phyloP scores from a whole-genome alignment of 495 filamentous ascomycete genomes.

The Antarctomyces pellizariae region DNA sequence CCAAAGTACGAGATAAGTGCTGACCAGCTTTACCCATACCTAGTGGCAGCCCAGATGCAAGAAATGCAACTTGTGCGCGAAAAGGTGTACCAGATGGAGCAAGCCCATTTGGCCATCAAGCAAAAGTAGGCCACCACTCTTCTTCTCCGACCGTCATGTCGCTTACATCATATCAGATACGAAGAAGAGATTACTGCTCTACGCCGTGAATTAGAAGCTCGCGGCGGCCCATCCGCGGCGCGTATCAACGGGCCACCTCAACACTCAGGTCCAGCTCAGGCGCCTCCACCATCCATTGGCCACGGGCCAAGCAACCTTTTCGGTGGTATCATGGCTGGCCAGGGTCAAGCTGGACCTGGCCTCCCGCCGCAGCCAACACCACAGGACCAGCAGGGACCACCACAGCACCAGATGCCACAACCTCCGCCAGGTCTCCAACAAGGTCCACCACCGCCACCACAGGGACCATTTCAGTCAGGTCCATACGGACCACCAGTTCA shows the following conservation, averaged over 20 bases:
- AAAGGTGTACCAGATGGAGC: constrained; percentile 78
- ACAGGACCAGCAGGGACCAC: constrained; percentile 26
- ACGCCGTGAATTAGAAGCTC: constrained; percentile 69
- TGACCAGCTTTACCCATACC: constrained; percentile 7
- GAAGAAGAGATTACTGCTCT: constrained; percentile 75
- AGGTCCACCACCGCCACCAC: constrained; percentile 27
- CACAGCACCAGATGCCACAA: constrained; percentile 35
- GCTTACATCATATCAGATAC: constrained; percentile 32
- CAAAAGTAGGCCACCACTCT: constrained; percentile 39
- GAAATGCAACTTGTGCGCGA: constrained; percentile 84
- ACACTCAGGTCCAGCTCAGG: constrained; percentile 57
- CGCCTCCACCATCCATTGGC: constrained; percentile 68
- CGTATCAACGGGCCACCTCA: constrained; percentile 43
- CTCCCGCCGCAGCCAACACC: constrained; percentile 63
- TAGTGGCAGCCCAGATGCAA: constrained; percentile 67
- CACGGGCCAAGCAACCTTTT: constrained; percentile 82
- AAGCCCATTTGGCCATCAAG: constrained; percentile 67
- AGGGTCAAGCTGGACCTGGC: constrained; percentile 60
- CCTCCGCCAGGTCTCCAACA: constrained; percentile 28
- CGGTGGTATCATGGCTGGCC: constrained; percentile 84
- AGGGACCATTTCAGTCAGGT: constrained; percentile 22
- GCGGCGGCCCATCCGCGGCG: constrained; percentile 41
- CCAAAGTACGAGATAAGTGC: constrained; percentile 2
- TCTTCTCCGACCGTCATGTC: neutral
- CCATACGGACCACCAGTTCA: no score